Base-by-base conservation (phyloP, 345 rosid species). In the Mercurialis annua region DNA sequence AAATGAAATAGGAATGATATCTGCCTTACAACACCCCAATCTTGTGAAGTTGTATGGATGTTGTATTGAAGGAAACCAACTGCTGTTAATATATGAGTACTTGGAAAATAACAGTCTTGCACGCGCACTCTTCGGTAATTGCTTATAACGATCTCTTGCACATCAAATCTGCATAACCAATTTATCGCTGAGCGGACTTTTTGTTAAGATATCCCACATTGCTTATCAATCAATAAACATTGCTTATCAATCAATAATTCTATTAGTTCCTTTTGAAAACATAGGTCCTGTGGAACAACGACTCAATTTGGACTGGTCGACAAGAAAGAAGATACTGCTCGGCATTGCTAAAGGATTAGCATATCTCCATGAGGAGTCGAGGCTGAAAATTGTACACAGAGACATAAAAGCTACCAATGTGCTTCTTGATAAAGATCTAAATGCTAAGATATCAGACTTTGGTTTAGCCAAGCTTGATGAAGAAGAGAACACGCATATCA, bases 391-490 rank as follows among this genome's bases (percentile, higher is more conserved):
- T 67, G 89, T 87, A 56, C 92, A 87, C 71, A 78, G 92, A 68
- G 92, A 87, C 66, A 87, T 85, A 11, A 87, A 87, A 59, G 89
- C 92, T 10, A 83, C 89, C 11, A 87, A 87, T 69, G 92, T 87
- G 69, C 78, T 87, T 62, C 92, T 87, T 40, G 92, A 84, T 46
- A 80, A 67, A 80, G 81, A 76, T 58, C 72, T 87, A 54, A 81
- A 75, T 74, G 87, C 92, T 27, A 87, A 87, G 83, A 87, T 87
- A 56, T 87, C 92, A 0, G 89, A 87, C 67, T 87, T 86, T 57
- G 92, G 92, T 66, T 75, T 87, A 57, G 92, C 92, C 38, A 87
- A 87, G 71, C 92, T 87, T 23, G 86, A 87, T 59, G 92, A 87
- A 70, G 92, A 82, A 68, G 92, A 84, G 78, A 81, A 86, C 67